These are phyloP conservation scores for Podaxis carcinomalis DNA, from an alignment of 768 basidiomycete genomes.

Conservation along the genomic window DNA sequence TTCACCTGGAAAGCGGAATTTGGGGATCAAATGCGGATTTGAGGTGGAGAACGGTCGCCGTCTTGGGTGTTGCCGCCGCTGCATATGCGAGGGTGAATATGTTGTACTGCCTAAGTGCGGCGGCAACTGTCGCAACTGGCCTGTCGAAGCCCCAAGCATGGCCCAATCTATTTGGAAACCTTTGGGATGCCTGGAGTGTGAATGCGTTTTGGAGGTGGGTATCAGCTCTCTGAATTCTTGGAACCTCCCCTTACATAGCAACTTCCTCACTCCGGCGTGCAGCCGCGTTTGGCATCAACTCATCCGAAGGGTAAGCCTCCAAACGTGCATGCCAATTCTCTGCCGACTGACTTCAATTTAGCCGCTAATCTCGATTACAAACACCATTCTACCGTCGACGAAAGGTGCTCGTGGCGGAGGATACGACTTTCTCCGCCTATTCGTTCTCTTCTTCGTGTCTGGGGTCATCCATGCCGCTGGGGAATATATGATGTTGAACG, in stretches of 20 bases:
- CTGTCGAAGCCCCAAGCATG: constrained; percentile 8
- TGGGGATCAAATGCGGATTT: neutral
- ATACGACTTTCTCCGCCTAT: constrained; percentile 25
- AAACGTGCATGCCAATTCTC: neutral
- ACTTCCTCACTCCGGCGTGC: neutral
- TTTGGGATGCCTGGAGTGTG: constrained; percentile 3
- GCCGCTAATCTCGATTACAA: constrained; percentile 20
- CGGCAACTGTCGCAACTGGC: neutral
- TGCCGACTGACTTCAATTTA: constrained; percentile 13
- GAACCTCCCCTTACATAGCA: neutral
- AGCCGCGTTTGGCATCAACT: constrained; percentile 35
- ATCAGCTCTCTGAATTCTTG: neutral
- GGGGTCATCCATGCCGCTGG: constrained; percentile 28
- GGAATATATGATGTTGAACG: constrained; percentile 23
- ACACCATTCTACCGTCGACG: constrained; percentile 21
- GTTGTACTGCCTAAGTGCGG: neutral
- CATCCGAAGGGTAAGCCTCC: constrained; percentile 25
- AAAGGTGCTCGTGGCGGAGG: constrained; percentile 20
- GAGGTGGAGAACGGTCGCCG: neutral
- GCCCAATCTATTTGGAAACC: constrained; percentile 5
- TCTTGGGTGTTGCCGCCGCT: neutral
- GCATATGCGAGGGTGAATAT: neutral
- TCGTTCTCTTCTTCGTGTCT: constrained; percentile 30
- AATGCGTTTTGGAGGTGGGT: constrained; percentile 10
- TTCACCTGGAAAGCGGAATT: neutral